Percentiles rank a stretch among this genome's conserved stretches.
phyloP scores from a whole-genome alignment of 2,329 filamentous ascomycete species.

The Chaetomiaceae sp. region DNA sequence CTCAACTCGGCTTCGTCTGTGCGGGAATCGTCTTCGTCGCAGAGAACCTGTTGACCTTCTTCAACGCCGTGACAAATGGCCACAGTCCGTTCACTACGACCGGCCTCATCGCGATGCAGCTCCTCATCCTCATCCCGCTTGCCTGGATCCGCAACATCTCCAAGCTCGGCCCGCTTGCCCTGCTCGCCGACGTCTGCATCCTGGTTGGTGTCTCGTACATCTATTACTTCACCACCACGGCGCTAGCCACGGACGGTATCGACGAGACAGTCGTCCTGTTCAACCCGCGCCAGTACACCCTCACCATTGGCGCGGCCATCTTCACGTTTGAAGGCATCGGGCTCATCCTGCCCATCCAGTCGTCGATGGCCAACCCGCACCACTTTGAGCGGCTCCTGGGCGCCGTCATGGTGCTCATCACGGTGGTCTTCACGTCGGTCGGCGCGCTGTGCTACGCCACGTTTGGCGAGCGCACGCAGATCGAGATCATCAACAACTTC shows the following conservation, averaged over 20 bases:
- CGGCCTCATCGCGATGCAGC: conserved; percentile 60
- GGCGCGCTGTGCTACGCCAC: conserved; percentile 70
- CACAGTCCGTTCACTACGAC: conserved; percentile 47
- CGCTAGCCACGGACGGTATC: conserved; percentile 51
- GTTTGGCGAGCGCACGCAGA: conserved; percentile 63
- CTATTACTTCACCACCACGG: conserved; percentile 63
- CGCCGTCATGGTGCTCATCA: conserved; percentile 68
- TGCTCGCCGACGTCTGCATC: conserved; percentile 69
- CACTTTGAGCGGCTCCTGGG: conserved; percentile 62
- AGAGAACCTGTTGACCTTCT: conserved; percentile 65
- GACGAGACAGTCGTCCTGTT: conserved; percentile 60
- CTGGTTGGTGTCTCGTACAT: conserved; percentile 67
- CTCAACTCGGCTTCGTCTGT: conserved; percentile 74
- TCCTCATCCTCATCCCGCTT: conserved; percentile 60
- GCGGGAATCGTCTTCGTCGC: conserved; percentile 73
- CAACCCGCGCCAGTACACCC: conserved; percentile 63
- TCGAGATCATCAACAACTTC: conserved; percentile 72
- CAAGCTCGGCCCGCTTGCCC: conserved; percentile 63
- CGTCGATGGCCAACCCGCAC: conserved; percentile 66
- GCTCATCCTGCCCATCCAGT: conserved; percentile 70
- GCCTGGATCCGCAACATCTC: conserved; percentile 70
- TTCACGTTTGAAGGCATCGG: conserved; percentile 78
- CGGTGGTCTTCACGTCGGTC: conserved; percentile 65
- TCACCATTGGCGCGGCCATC: conserved; percentile 68
- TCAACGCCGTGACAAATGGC: conserved; percentile 54